Evolutionary conservation across 257 asterid species (phyloP).

Genomic region (Paraleonurus japonicus): DNA sequence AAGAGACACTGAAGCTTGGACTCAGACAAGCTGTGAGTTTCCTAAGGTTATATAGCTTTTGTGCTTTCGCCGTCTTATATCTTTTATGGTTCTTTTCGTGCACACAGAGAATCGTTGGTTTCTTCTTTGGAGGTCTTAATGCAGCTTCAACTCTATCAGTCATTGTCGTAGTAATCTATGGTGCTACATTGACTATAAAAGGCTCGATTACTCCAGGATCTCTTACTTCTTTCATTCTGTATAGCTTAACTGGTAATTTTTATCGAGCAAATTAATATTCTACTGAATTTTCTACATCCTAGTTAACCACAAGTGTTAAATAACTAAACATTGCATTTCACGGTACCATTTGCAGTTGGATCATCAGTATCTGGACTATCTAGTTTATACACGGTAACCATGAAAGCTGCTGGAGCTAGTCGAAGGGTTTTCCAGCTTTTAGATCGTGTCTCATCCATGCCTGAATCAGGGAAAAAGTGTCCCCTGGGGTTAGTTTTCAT

Average conservation of each 20-base stretch:
- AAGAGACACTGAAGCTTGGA: slow-evolving; percentile 81
- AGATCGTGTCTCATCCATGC: slow-evolving; percentile 73
- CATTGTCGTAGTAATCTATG: slow-evolving; percentile 72
- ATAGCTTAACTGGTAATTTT: slow-evolving; percentile 75
- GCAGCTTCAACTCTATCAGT: slow-evolving; percentile 86
- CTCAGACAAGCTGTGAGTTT: slow-evolving; percentile 79
- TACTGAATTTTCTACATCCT: slow-evolving; percentile 7
- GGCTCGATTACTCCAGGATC: slow-evolving; percentile 83
- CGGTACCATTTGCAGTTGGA: slow-evolving; percentile 61
- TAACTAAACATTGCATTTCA: slow-evolving; percentile 15
- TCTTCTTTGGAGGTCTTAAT: slow-evolving; percentile 72
- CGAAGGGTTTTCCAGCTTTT: slow-evolving; percentile 82
- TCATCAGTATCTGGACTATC: slow-evolving; percentile 68
- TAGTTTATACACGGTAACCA: slow-evolving; percentile 62
- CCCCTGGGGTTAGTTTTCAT: slow-evolving; percentile 63
- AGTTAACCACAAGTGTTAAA: slow-evolving; percentile 9
- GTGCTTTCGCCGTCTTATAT: slow-evolving; percentile 15
- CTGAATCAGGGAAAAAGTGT: slow-evolving; percentile 62
- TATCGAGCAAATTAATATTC: slow-evolving; percentile 29
- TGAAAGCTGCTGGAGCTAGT: slow-evolving; percentile 98
- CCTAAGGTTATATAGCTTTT: not conserved
- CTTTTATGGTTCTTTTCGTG: slow-evolving; percentile 21
- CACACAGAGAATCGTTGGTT: slow-evolving; percentile 61
- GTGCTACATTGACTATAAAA: slow-evolving; percentile 63
- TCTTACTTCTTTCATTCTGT: slow-evolving; percentile 83